A percentile compares a stretch with the other conserved stretches of the same genome.
Evolutionary conservation across 73 alveolate species (phyloP).

Genomic region (Paramecium tetraurelia): DNA sequence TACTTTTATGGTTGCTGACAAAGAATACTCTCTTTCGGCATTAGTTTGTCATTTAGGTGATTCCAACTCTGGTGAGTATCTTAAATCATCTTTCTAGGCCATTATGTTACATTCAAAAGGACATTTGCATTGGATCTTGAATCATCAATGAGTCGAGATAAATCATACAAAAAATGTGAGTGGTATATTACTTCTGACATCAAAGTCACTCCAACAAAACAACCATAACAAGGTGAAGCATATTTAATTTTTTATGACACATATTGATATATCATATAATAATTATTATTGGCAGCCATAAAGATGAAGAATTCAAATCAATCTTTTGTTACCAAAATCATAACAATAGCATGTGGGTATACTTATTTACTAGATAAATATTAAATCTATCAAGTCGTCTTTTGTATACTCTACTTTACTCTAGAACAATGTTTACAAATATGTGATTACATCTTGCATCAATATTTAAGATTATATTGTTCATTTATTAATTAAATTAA

Average conservation of each 20-base stretch:
- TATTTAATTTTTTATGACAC: constrained; percentile 24
- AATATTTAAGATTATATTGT: neutral
- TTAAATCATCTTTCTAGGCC: neutral
- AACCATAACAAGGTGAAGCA: neutral
- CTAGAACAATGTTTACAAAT: neutral
- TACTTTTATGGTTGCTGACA: neutral
- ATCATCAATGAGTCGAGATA: neutral
- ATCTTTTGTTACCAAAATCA: neutral
- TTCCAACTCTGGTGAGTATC: neutral
- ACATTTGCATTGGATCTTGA: neutral
- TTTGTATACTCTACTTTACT: neutral
- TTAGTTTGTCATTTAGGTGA: constrained; percentile 25
- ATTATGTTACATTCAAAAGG: neutral
- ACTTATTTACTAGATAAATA: neutral
- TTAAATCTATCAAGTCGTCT: neutral
- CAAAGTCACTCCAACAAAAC: neutral
- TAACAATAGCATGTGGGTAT: neutral
- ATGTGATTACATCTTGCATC: neutral
- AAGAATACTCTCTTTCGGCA: neutral
- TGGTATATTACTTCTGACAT: neutral
- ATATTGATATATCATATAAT: neutral
- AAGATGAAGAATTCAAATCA: neutral
- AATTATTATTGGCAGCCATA: neutral
- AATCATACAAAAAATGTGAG: neutral
- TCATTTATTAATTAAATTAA: neutral